Percentiles rank a stretch among this genome's conserved stretches.
phyloP scores from a whole-genome alignment of 306 rosid species.

The Cercis canadensis region DNA sequence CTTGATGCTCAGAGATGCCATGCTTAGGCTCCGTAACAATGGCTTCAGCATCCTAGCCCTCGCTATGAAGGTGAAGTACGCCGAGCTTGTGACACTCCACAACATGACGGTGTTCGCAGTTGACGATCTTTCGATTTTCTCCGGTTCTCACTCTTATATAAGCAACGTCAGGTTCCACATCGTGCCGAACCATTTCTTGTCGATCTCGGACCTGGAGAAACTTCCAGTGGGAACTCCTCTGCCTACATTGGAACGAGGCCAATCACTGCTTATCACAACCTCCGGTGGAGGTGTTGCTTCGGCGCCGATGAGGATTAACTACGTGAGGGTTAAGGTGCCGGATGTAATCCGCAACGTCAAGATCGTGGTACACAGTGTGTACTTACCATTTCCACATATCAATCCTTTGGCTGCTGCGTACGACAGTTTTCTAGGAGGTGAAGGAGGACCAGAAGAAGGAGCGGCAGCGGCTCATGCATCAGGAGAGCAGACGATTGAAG shows the following conservation, averaged over 20 bases:
- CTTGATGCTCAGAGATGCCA: constrained; percentile 69
- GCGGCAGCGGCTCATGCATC: neutral
- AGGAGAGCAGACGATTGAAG: constrained; percentile 41
- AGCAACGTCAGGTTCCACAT: constrained; percentile 68
- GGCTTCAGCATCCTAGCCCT: constrained; percentile 69
- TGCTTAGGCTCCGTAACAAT: constrained; percentile 72
- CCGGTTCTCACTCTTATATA: constrained; percentile 71
- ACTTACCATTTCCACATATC: constrained; percentile 74
- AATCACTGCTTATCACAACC: constrained; percentile 61
- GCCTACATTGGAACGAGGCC: constrained; percentile 61
- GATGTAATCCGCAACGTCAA: constrained; percentile 64
- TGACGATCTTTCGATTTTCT: constrained; percentile 67
- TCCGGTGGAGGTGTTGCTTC: constrained; percentile 42
- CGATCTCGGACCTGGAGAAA: constrained; percentile 62
- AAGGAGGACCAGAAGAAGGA: constrained; percentile 42
- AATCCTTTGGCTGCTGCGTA: constrained; percentile 52
- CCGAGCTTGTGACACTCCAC: constrained; percentile 56
- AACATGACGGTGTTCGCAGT: constrained; percentile 76
- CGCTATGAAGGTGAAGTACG: constrained; percentile 66
- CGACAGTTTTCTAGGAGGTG: constrained; percentile 50
- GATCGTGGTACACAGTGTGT: constrained; percentile 64
- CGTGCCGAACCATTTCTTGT: constrained; percentile 62
- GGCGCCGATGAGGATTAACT: constrained; percentile 70
- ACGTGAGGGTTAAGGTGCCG: constrained; percentile 62
- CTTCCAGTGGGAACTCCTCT: constrained; percentile 65